Base-by-base conservation (phyloP, 441 rosid genomes). In the Pelargonium fulgidum region DNA sequence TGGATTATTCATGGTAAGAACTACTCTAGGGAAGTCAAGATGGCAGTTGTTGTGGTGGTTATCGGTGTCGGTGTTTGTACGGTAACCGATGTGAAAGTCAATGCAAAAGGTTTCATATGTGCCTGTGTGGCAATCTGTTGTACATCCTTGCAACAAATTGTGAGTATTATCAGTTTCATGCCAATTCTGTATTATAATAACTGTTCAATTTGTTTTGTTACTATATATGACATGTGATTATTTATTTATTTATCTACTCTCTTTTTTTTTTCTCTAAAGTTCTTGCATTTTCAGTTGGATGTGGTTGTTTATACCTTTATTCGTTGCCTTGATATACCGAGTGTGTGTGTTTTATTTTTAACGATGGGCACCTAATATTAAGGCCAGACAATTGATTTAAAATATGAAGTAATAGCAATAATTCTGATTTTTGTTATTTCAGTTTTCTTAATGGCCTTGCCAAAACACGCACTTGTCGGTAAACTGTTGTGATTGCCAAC, bases 41-140 rank as follows among this genome's bases (percentile, higher is more conserved):
- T 75, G 65, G 78, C 78, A 2, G 78, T 75, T 1, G 45, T 75
- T 61, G 74, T 75, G 68, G 78, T 75, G 29, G 75, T 75, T 29
- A 62, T 75, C 7, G 78, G 78, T n/a, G 78, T 75, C 29, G 78
- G 73, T 70, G 78, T 75, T 36, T 75, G 78, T 66, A 75, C 78
- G 4, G 78, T 75, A 10, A 75, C 78, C 0, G 78, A 75, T 16
- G 78, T 75, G 19, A 62, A 75, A 67, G 78, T 75, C 47, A 75
- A 75, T 44, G 65, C 68, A 20, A 75, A 75, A 71, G 78, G 78
- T 62, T 75, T 75, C 45, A 50, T 75, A 20, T 75, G 78, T 56
- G 78, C 78, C 11, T 75, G 78, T 39, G 64, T 75, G 62, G 78
- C 78, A 12, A 63, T 75, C 16, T 20, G 71, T 8, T 75, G 74